Evolutionary conservation across 257 asterid genomes (phyloP).

Genomic region (Solanum paucissectum): DNA sequence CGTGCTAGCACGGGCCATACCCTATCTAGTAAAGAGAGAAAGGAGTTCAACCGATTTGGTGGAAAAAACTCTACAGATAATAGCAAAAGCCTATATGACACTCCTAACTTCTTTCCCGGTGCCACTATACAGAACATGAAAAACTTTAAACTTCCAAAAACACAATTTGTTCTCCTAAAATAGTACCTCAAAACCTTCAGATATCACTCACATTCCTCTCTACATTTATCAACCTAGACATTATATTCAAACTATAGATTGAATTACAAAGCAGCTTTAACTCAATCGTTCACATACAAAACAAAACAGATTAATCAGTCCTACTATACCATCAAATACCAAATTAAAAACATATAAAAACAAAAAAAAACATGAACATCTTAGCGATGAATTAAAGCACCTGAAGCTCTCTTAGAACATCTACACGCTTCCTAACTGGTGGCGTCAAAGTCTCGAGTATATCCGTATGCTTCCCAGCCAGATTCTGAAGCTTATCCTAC

Average conservation of each 20-base stretch:
- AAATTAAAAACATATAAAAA: background rate
- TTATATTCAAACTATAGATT: background rate
- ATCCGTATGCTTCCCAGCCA: constrained; percentile 57
- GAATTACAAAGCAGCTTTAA: background rate
- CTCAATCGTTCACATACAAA: background rate
- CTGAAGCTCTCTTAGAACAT: constrained; percentile 61
- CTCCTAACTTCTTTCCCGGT: background rate
- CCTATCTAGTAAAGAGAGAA: background rate
- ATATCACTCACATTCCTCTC: background rate
- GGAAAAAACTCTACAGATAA: background rate
- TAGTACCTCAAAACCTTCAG: background rate
- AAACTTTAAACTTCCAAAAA: background rate
- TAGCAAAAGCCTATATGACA: background rate
- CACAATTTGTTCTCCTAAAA: background rate
- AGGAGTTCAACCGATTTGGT: background rate
- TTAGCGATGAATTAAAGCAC: constrained; percentile 13
- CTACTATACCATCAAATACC: background rate
- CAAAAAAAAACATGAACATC: background rate
- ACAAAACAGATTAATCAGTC: background rate
- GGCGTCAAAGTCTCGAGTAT: constrained; percentile 57
- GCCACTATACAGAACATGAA: background rate
- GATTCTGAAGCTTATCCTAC: constrained; percentile 14
- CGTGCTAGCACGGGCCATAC: background rate
- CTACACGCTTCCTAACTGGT: constrained; percentile 64
- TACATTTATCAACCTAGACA: background rate